A percentile compares a stretch with the other conserved stretches of the same genome.
Evolutionary conservation across 441 rosid genomes (phyloP).

Genomic region (Erodium chrysanthum): DNA sequence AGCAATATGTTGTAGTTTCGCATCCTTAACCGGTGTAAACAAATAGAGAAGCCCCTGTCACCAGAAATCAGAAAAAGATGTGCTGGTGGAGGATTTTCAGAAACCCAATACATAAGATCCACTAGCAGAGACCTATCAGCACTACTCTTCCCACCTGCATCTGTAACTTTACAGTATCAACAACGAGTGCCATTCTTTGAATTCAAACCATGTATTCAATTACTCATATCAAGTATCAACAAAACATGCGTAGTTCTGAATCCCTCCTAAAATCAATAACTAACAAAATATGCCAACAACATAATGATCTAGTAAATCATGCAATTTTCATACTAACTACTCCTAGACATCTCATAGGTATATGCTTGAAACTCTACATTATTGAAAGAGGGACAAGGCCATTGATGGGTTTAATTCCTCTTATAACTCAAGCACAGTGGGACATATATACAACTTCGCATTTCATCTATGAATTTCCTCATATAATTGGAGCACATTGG

Average conservation of each 20-base stretch:
- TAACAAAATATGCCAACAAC: neutral
- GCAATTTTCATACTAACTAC: neutral
- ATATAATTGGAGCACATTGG: too few species aligned
- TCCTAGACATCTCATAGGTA: neutral
- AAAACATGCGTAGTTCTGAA: neutral
- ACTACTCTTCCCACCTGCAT: constrained; percentile 69
- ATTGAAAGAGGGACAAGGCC: too few species aligned
- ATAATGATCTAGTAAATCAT: neutral
- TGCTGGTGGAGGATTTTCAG: constrained; percentile 85
- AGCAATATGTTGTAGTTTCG: constrained; percentile 79
- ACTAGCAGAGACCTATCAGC: constrained; percentile 62
- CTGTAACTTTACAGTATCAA: neutral
- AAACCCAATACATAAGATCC: constrained; percentile 68
- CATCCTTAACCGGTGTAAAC: constrained; percentile 71
- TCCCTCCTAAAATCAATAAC: neutral
- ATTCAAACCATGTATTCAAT: neutral
- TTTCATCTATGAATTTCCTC: too few species aligned
- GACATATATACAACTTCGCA: neutral
- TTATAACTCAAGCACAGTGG: too few species aligned
- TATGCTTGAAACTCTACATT: too few species aligned
- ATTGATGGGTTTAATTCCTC: too few species aligned
- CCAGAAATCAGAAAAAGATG: constrained; percentile 76
- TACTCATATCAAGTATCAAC: neutral
- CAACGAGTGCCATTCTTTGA: neutral
- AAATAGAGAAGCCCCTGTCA: constrained; percentile 50